Conservation (phyloP, 2,329 filamentous ascomycete species). For the Leptographium lundbergii region DNA sequence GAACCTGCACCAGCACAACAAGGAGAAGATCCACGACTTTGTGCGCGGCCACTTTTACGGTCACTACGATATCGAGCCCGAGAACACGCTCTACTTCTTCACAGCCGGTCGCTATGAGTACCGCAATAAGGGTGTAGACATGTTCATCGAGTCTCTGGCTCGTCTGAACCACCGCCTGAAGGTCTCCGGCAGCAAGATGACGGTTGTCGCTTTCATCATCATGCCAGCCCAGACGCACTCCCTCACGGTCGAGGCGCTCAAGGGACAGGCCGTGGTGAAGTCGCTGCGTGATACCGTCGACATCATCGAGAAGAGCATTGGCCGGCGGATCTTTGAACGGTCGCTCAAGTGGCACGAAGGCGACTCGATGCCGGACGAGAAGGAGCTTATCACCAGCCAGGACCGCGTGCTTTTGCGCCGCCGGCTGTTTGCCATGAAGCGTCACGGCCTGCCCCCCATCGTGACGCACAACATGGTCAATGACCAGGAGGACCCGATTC, state of each 20-base stretch:
- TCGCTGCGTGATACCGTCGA: constrained; percentile 86
- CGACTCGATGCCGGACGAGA: constrained; percentile 85
- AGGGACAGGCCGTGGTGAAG: constrained; percentile 95
- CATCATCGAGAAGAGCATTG: constrained; percentile 84
- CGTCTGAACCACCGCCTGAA: constrained; percentile 92
- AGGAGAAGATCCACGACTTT: constrained; percentile 97
- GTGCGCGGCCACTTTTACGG: constrained; percentile 97
- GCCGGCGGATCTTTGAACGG: constrained; percentile 86
- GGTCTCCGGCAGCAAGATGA: constrained; percentile 71
- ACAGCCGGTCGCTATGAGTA: constrained; percentile 96
- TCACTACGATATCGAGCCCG: constrained; percentile 91
- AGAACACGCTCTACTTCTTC: constrained; percentile 97
- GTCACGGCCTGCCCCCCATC: constrained; percentile 78
- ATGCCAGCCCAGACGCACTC: constrained; percentile 97
- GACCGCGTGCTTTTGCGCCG: constrained; percentile 88
- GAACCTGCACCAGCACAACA: constrained; percentile 90
- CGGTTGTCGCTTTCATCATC: constrained; percentile 94
- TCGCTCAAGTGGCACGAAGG: constrained; percentile 94
- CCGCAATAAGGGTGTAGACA: constrained; percentile 96
- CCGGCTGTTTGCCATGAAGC: constrained; percentile 92
- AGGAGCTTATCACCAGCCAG: constrained; percentile 83
- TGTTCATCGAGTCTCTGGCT: constrained; percentile 96
- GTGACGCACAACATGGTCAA: constrained; percentile 99
- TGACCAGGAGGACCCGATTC: constrained; percentile 80
- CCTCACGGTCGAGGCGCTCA: constrained; percentile 86